Conservation (phyloP, 192 early-diverging fungal species). For the Irineochytrium annulatum region DNA sequence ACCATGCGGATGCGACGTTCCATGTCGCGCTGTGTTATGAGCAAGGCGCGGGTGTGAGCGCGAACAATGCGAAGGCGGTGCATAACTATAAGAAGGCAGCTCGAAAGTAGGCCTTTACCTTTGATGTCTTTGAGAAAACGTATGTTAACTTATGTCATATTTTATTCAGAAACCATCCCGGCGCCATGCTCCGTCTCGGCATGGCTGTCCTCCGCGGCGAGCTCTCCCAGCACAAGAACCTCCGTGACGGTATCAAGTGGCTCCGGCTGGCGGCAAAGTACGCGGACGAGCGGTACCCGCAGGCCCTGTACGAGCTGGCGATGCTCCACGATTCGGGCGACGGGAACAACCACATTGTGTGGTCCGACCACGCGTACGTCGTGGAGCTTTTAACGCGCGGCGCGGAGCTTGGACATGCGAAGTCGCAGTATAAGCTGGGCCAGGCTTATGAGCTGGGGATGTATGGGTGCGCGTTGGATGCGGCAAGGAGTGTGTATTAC, state of each 20-base stretch:
- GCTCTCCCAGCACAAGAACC: conserved; percentile 60
- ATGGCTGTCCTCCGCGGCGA: conserved; percentile 70
- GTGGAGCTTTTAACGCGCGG: conserved; percentile 70
- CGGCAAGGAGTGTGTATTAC: conserved; percentile 64
- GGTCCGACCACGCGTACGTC: conserved; percentile 71
- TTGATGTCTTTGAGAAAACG: not conserved
- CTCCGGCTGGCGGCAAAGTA: conserved; percentile 74
- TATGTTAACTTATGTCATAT: not conserved
- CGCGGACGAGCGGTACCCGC: conserved; percentile 62
- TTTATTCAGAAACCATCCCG: conserved; percentile 38
- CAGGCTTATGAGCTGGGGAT: conserved; percentile 75
- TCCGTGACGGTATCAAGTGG: conserved; percentile 78
- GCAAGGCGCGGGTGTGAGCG: conserved; percentile 59
- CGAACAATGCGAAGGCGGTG: conserved; percentile 57
- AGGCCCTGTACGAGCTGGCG: conserved; percentile 73
- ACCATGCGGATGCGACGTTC: conserved; percentile 69
- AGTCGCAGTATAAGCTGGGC: conserved; percentile 76
- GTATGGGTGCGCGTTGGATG: conserved; percentile 63
- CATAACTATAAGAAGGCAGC: conserved; percentile 67
- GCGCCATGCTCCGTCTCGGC: conserved; percentile 70
- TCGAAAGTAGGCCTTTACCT: conserved; percentile 12
- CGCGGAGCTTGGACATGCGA: conserved; percentile 65
- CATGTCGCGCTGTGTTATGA: conserved; percentile 70
- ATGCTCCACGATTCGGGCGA: conserved; percentile 74
- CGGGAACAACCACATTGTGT: conserved; percentile 55